A percentile compares a stretch with the other conserved stretches of the same genome.
phyloP scores from a whole-genome alignment of 805 yeast genomes.

The Monosporozyma aerobia region DNA sequence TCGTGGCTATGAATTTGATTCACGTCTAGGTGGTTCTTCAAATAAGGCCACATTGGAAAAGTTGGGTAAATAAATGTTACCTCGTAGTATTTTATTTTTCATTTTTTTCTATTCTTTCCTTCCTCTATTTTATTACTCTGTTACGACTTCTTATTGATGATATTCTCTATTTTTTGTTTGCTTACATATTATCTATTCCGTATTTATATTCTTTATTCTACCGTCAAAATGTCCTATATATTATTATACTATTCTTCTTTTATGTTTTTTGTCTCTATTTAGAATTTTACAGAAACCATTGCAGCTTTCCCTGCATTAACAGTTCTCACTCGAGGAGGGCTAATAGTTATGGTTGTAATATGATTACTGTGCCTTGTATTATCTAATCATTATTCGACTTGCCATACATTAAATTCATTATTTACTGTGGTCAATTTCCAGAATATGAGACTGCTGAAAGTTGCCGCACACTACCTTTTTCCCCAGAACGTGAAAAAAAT shows the following conservation, averaged over 20 bases:
- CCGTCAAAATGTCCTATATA: neutral
- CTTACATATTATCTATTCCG: neutral
- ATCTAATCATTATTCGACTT: neutral
- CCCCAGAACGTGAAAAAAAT: neutral
- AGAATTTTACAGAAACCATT: neutral
- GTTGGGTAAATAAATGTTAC: constrained; percentile 19
- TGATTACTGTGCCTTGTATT: neutral
- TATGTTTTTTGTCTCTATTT: neutral
- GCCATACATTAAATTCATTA: neutral
- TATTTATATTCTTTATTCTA: neutral
- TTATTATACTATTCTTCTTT: neutral
- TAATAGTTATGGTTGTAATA: too few species aligned
- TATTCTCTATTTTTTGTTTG: neutral
- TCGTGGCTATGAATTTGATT: constrained; percentile 31
- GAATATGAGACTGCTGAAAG: neutral
- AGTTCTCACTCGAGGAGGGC: too few species aligned
- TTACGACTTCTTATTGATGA: neutral
- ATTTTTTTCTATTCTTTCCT: neutral
- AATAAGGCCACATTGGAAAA: constrained; percentile 24
- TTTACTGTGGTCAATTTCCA: neutral
- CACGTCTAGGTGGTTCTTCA: constrained; percentile 29
- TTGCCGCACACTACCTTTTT: neutral
- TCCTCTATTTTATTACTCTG: neutral
- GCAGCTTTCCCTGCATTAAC: neutral
- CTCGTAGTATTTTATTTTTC: neutral